Percentiles rank a stretch among this genome's conserved stretches.
These are phyloP conservation scores for Paspalum vaginatum DNA, from an alignment of 176 grass and related monocot genomes.

Conservation along the genomic window DNA sequence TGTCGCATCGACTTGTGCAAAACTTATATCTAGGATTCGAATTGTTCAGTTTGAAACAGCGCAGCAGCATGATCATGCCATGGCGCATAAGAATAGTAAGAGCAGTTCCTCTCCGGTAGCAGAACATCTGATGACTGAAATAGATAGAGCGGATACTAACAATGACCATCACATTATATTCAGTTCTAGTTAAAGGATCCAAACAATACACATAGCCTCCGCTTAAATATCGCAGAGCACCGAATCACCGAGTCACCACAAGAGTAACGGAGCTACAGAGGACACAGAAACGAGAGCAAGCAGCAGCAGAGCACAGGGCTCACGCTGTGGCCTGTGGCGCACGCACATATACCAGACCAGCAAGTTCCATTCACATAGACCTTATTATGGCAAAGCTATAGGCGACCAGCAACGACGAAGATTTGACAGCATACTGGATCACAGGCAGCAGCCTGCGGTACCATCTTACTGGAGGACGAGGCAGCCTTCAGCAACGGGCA, in stretches of 20 bases:
- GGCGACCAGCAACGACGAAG: neutral
- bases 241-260: conserved; percentile 11
- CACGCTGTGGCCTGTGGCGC: too few relatives aligned
- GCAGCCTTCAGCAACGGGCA: conserved; percentile 73
- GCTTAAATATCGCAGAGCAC: conserved; percentile 51
- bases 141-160: neutral
- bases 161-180: conserved; percentile 38
- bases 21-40: too few relatives aligned
- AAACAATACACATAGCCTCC: conserved; percentile 32
- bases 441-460: neutral
- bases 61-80: too few relatives aligned
- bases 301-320: conserved; percentile 16
- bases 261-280: conserved; percentile 11
- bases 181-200: conserved; percentile 10
- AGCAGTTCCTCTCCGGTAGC: too few relatives aligned
- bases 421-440: neutral
- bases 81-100: too few relatives aligned
- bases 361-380: conserved; percentile 32
- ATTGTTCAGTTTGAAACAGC: too few relatives aligned
- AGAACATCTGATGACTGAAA: neutral
- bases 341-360: conserved; percentile 18
- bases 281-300: conserved; percentile 31
- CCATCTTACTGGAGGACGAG: conserved; percentile 65
- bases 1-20: too few relatives aligned
- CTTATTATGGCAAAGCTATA: conserved; percentile 45